Conservation (phyloP, 2,329 filamentous ascomycete species). For the Albophoma yamanashiensis region DNA sequence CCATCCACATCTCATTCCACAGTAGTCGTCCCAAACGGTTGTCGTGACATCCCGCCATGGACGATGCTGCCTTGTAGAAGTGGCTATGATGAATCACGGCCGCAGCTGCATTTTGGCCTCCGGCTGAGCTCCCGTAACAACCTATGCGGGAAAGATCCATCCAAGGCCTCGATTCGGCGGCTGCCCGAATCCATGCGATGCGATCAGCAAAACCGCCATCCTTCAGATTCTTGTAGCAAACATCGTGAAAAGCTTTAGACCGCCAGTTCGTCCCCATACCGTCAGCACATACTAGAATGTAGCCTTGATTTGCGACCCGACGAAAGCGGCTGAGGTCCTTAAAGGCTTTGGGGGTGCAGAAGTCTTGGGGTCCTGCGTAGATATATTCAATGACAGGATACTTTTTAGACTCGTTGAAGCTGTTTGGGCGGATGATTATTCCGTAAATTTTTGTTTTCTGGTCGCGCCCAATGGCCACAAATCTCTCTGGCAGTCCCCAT, state of each 20-base stretch:
- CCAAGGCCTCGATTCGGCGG: constrained; percentile 13
- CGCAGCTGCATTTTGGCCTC: constrained; percentile 17
- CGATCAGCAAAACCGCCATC: constrained; percentile 18
- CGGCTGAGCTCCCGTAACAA: constrained; percentile 16
- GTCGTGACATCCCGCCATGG: constrained; percentile 18
- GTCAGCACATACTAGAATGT: constrained; percentile 17
- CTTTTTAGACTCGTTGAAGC: constrained; percentile 12
- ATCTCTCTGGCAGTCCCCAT: constrained; percentile 10
- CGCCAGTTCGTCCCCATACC: constrained; percentile 22
- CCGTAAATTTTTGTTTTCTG: constrained; percentile 14
- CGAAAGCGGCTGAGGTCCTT: constrained; percentile 6
- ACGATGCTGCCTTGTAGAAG: constrained; percentile 17
- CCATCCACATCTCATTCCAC: constrained; percentile 23
- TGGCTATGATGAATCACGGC: constrained; percentile 15
- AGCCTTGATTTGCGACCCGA: constrained; percentile 16
- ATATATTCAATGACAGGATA: constrained; percentile 18
- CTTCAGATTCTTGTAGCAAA: constrained; percentile 17
- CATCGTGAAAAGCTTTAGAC: constrained; percentile 17
- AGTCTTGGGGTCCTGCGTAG: constrained; percentile 15
- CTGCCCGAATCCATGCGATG: constrained; percentile 17
- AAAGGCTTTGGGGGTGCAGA: constrained; percentile 14
- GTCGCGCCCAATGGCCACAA: constrained; percentile 14
- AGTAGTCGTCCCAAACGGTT: constrained; percentile 19
- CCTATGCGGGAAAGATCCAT: constrained; percentile 17
- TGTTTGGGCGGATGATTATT: constrained; percentile 13